These are phyloP conservation scores for Lactarius vividus DNA, from an alignment of 768 basidiomycete species.

Conservation along the genomic window DNA sequence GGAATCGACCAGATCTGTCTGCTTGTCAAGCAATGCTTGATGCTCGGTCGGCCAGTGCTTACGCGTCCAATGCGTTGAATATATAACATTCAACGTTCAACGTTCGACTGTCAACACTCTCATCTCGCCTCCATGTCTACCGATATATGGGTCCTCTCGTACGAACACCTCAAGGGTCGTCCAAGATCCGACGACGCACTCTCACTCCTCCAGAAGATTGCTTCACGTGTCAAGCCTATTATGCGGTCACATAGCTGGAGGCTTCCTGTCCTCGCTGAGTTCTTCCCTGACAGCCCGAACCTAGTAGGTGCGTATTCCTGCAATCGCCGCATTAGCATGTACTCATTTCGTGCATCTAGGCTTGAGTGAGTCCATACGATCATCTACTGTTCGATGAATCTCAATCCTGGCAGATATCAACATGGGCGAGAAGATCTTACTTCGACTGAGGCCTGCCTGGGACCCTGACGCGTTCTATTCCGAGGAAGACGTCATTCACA, in stretches of 20 bases:
- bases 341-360: conserved; percentile 16
- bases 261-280: conserved; percentile 78
- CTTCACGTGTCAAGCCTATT: conserved; percentile 86
- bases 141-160: conserved; percentile 59
- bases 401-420: conserved; percentile 59
- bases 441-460: conserved; percentile 74
- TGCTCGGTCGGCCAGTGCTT: background rate
- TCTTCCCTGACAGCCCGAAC: conserved; percentile 73
- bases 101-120: background rate
- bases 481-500: conserved; percentile 70
- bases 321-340: too few relatives aligned
- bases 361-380: conserved; percentile 26
- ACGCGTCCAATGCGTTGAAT: background rate
- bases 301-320: conserved; percentile 57
- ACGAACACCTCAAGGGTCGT: conserved; percentile 67
- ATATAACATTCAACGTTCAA: too few relatives aligned
- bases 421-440: conserved; percentile 74
- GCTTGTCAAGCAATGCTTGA: background rate
- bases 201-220: conserved; percentile 61
- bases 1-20: background rate
- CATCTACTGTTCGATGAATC: background rate
- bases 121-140: conserved; percentile 41
- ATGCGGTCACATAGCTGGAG: conserved; percentile 86
- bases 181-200: conserved; percentile 69
- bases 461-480: conserved; percentile 69